Percentiles rank a stretch among this genome's conserved stretches.
phyloP scores from a whole-genome alignment of 352 stramenopile species.

The Peronospora farinosa region DNA sequence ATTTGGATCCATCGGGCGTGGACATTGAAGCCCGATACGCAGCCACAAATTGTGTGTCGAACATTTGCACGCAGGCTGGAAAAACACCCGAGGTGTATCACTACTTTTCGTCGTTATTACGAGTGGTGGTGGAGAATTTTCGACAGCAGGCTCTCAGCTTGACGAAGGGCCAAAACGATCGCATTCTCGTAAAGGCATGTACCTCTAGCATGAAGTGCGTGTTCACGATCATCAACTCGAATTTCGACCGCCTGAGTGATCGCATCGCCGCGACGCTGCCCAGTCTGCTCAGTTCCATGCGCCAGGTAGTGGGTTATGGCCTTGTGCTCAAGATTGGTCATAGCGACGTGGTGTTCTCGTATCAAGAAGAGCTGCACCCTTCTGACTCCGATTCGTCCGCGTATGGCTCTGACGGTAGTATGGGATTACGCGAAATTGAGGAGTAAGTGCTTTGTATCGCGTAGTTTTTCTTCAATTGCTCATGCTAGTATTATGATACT shows the following conservation, averaged over 20 bases:
- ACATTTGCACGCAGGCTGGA: conserved; percentile 62
- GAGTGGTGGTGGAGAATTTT: conserved; percentile 84
- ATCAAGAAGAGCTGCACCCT: conserved; percentile 48
- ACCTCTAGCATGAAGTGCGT: conserved; percentile 85
- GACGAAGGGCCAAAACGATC: conserved; percentile 55
- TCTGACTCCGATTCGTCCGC: conserved; percentile 72
- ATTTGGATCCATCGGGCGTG: conserved; percentile 69
- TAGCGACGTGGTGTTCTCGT: conserved; percentile 52
- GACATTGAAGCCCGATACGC: conserved; percentile 83
- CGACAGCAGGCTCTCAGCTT: conserved; percentile 67
- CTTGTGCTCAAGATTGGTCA: conserved; percentile 45
- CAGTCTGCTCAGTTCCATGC: conserved; percentile 68
- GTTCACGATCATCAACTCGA: conserved; percentile 73
- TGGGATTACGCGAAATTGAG: conserved; percentile 29
- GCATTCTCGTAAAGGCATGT: conserved; percentile 77
- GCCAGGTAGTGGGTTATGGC: conserved; percentile 68
- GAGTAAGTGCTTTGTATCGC: conserved; percentile 35
- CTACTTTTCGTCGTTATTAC: conserved; percentile 67
- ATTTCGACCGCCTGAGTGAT: conserved; percentile 49
- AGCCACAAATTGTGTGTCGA: conserved; percentile 78
- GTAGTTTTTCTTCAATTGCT: neutral
- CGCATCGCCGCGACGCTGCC: conserved; percentile 55
- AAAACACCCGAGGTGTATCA: conserved; percentile 64
- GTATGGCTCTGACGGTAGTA: conserved; percentile 52
- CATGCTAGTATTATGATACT: neutral